phyloP scores from a whole-genome alignment of 73 alveolate species.

The Symbiodinium natans region DNA sequence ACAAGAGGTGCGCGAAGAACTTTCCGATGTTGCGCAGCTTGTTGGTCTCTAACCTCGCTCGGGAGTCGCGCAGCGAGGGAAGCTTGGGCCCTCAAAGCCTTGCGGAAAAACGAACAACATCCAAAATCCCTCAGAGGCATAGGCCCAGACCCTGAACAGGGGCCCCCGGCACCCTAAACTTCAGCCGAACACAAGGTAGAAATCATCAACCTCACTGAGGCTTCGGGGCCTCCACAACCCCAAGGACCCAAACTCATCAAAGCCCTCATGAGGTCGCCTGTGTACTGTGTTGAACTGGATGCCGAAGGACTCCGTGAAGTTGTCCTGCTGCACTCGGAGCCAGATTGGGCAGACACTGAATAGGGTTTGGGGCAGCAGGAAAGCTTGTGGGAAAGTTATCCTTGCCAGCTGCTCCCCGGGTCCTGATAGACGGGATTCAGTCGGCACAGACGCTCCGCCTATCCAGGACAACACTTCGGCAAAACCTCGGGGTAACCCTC shows the following conservation, averaged over 20 bases:
- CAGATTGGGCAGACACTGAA: too few relatives aligned
- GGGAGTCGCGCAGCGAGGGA: background rate
- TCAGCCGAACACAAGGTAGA: background rate
- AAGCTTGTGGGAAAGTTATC: too few relatives aligned
- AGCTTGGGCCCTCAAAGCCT: background rate
- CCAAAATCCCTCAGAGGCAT: background rate
- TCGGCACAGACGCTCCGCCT: conserved; percentile 97
- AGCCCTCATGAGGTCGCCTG: conserved; percentile 96
- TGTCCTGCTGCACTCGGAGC: conserved; percentile 91
- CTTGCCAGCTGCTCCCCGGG: too few relatives aligned
- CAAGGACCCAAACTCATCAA: background rate
- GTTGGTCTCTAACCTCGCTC: conserved; percentile 97
- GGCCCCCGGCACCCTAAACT: background rate
- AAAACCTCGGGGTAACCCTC: too few relatives aligned
- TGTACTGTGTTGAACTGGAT: conserved; percentile 98
- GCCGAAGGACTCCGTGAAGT: conserved; percentile 97
- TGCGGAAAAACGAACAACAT: background rate
- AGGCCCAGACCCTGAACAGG: too few relatives aligned
- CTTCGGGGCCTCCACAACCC: background rate
- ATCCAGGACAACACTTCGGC: background rate
- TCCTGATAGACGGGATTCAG: conserved; percentile 97
- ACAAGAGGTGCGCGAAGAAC: conserved; percentile 99
- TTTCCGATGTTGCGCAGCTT: conserved; percentile 99
- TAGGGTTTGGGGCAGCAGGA: too few relatives aligned
- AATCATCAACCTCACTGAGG: background rate